Base-by-base conservation (phyloP, 75 land plant genomes). In the Cunninghamia lanceolata region DNA sequence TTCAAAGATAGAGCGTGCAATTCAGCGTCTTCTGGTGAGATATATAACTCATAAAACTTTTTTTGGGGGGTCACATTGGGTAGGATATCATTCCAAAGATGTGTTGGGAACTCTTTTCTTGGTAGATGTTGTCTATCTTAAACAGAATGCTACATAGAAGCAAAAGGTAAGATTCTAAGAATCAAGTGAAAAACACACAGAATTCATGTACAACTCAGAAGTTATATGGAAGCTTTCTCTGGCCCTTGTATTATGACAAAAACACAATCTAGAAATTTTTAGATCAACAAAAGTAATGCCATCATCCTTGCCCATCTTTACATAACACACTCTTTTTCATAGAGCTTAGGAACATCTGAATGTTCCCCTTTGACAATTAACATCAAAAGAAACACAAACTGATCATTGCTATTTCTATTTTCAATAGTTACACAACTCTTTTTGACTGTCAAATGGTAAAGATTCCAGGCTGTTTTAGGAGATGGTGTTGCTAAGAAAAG, bases 1-100 rank as follows among this genome's bases (percentile, higher is more conserved):
- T 84, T 95, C 94, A 16, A 98, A 96, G 87, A 95, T 98, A 85
- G 99, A 98, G 53, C 95, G 93, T 83, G 99, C 96, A 87, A 94
- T 98, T 80, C 90, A 92, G 46, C 94, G 95, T 34, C 84, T 93
- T 45, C 89, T 95, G 85, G 98, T 96, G 82, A 93, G 96, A 77
- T 21, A 39, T 25, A 39, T 8, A 38, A 77, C 45, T 38, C 9
- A 28, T 21, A 19, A 77, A 77, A 25, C 1, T 8, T 77, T 39
- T 77, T 19, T 77, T 77, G 39, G 39, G 80, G 43, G 39, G 21
- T 19, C 39, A 21, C 25, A 21, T 77, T 38, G 80, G 80, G 80
- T 25, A 77, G 6, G 43, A 36, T 39, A 40, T 39, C 6, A 19
- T 77, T 77, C 80, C 28, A 77, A 77, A 38, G 25, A 38, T 40